Percentiles rank a stretch among this genome's conserved stretches.
Conservation (phyloP, 1,284 basidiomycete genomes). For the Sparassis latifolia region DNA sequence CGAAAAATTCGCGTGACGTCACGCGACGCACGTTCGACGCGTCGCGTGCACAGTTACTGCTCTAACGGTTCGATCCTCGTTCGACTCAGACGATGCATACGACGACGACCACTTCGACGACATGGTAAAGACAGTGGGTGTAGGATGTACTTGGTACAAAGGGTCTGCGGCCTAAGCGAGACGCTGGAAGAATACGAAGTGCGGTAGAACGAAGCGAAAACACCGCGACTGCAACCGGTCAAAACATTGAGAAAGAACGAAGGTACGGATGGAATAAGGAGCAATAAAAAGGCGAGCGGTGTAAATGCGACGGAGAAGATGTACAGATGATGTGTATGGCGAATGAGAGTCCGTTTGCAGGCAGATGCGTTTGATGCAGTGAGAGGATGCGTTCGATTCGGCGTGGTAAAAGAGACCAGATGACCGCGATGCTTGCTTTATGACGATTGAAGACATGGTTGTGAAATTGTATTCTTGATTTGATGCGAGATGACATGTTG, state of each 20-base stretch:
- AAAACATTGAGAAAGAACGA: constrained; percentile 1
- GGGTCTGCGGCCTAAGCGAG: too few species aligned
- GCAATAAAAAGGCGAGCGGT: constrained; percentile 20
- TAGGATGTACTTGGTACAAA: too few species aligned
- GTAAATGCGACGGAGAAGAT: constrained; percentile 13
- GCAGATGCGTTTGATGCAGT: constrained; percentile 1
- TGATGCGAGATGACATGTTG: constrained; percentile 17
- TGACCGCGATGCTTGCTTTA: constrained; percentile 2
- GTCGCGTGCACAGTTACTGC: too few species aligned
- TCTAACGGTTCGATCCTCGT: too few species aligned
- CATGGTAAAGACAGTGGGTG: too few species aligned
- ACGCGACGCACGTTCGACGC: too few species aligned
- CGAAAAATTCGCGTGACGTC: too few species aligned
- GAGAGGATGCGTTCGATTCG: constrained; percentile 1
- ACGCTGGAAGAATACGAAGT: too few species aligned
- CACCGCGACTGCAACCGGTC: too few species aligned
- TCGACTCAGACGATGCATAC: too few species aligned
- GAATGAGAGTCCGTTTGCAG: constrained; percentile 1
- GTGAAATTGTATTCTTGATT: constrained; percentile 12
- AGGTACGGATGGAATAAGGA: constrained; percentile 15
- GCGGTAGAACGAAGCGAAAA: too few species aligned
- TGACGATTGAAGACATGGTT: constrained; percentile 12
- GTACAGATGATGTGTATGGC: constrained; percentile 4
- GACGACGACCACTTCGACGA: too few species aligned
- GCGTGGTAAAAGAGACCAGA: not conserved